Evolutionary conservation across 2,329 filamentous ascomycete genomes (phyloP).

Genomic region (Plectosphaerella sp.): DNA sequence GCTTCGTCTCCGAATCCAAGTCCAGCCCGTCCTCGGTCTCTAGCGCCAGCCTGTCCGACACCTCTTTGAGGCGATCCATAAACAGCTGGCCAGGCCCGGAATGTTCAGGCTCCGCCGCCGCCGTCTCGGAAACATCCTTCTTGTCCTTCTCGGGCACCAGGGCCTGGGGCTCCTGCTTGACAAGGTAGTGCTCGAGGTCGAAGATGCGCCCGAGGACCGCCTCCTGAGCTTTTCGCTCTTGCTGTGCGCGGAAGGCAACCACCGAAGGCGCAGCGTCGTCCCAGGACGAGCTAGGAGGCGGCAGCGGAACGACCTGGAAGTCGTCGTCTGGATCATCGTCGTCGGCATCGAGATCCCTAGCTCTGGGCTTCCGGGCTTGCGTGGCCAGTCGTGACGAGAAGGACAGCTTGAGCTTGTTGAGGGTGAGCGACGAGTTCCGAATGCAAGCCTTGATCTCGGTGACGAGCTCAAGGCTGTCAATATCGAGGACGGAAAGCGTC

Average conservation of each 20-base stretch:
- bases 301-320: constrained; percentile 38
- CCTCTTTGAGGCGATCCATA: constrained; percentile 31
- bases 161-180: constrained; percentile 23
- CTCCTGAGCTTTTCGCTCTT: constrained; percentile 53
- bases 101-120: not conserved
- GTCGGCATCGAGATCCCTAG: constrained; percentile 34
- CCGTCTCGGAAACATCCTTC: not conserved
- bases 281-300: constrained; percentile 11
- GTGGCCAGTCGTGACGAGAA: constrained; percentile 49
- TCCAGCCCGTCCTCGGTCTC: constrained; percentile 8
- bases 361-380: constrained; percentile 32
- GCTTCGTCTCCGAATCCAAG: constrained; percentile 28
- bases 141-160: constrained; percentile 9
- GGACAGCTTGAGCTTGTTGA: constrained; percentile 53
- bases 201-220: constrained; percentile 48
- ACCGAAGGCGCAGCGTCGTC: constrained; percentile 29
- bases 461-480: constrained; percentile 53
- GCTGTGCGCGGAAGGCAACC: constrained; percentile 42
- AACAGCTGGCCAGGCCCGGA: constrained; percentile 23
- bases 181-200: constrained; percentile 37
- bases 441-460: constrained; percentile 53
- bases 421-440: constrained; percentile 46
- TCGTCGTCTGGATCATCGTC: constrained; percentile 53
- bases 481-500: constrained; percentile 52
- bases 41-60: constrained; percentile 37